Evolutionary conservation across 176 grass and related monocot genomes (phyloP), one percentile per base, ranked within the genome.

Genomic region (Oryza longistaminata): DNA sequence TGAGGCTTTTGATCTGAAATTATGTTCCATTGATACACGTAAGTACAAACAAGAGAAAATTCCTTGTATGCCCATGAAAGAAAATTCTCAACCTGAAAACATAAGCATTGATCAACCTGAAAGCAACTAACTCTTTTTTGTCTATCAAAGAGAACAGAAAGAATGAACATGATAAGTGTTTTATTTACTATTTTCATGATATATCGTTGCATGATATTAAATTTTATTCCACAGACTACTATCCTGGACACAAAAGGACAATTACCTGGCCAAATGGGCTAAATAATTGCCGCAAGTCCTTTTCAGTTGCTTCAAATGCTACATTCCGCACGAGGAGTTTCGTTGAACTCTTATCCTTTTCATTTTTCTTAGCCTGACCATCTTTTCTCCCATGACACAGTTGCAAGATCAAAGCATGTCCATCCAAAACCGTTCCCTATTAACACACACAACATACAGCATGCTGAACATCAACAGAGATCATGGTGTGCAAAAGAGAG

Each of bases 181-280:
- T 60, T 35, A 49, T 9, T 60, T 35, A 37, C 12, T 74, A 48
- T 68, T 76, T 67, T 39, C 43, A 68, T 37, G 21, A 66, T 19
- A 75, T 84, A 66, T 37, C 26, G 6, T 67, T 82, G 80, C 80
- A 11, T 33, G 8, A 53, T 46, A 85, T 15, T 27, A 35, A 75
- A 85, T 76, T 62, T 29, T 64, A 5, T 52, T 85, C 67, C 49
- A 15, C 13, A 64, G 27, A 48, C 70, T 52, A 81, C 12, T 77
- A 16, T 1, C 25, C 2, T 45, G 25, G 80, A 0, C 19, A 34
- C 6, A 45, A 82, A 76, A 58, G 66, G 14, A 14, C 17, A 44
- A 73, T 90, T 84, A 98, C 96, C 93, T 98, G 93, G 14, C 96
- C 93, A 92, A 98, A 98, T 35, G 96, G 93, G 80, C 89, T 95